Conservation (phyloP, 176 grass and related monocot genomes). For the Oryza glumipatula region DNA sequence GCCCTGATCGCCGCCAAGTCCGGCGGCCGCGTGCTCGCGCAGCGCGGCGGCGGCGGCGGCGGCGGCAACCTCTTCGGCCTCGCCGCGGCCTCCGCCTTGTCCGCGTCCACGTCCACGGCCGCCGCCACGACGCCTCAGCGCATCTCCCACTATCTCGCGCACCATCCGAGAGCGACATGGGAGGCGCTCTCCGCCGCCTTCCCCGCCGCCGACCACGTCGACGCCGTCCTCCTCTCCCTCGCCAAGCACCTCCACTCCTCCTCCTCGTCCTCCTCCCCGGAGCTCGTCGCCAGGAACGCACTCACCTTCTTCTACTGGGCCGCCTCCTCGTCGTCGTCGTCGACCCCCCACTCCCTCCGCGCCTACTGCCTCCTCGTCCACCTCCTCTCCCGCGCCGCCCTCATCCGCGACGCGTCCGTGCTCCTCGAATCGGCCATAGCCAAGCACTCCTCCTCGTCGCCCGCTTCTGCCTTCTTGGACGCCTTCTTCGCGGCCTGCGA, state of each 20-base stretch:
- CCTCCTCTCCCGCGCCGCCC: conserved; percentile 69
- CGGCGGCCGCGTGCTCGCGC: conserved; percentile 33
- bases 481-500: conserved; percentile 66
- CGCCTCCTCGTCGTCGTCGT: conserved; percentile 8
- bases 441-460: conserved; percentile 20
- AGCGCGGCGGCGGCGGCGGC: conserved; percentile 7
- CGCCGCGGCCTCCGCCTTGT: background rate
- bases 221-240: conserved; percentile 63
- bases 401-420: conserved; percentile 54
- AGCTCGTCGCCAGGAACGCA: conserved; percentile 60
- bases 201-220: conserved; percentile 46
- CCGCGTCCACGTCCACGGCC: background rate
- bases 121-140: conserved; percentile 30
- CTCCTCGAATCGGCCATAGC: conserved; percentile 61
- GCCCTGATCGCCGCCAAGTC: conserved; percentile 42
- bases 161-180: conserved; percentile 51
- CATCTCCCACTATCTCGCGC: conserved; percentile 61
- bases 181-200: conserved; percentile 60
- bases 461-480: conserved; percentile 37
- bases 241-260: conserved; percentile 39
- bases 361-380: conserved; percentile 76
- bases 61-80: background rate
- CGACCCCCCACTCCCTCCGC: conserved; percentile 40
- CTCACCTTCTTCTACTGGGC: conserved; percentile 85
- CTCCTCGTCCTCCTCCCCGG: conserved; percentile 5